These are phyloP conservation scores for Lipomyces orientalis DNA, from an alignment of 805 yeast species.

Conservation along the genomic window DNA sequence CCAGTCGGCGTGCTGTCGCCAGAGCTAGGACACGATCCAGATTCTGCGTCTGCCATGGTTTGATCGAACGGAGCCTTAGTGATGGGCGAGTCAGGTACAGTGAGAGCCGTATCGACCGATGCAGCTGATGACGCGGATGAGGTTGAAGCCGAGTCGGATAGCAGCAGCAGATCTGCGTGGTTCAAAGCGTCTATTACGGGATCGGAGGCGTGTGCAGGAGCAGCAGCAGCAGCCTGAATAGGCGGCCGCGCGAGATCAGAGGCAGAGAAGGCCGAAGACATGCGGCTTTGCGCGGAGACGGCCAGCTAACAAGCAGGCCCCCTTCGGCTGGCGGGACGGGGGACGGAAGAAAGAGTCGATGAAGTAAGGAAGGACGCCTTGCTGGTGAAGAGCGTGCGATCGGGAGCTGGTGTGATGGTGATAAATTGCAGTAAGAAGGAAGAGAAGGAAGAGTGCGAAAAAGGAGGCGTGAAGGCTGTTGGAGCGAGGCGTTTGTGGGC, in stretches of 20 bases:
- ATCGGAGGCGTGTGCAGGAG: background rate
- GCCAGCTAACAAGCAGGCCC: background rate
- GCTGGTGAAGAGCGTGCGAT: background rate
- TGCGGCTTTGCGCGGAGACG: background rate
- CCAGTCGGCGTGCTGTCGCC: conserved; percentile 5
- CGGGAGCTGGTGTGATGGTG: background rate
- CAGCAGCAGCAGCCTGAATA: background rate
- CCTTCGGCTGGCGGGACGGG: background rate
- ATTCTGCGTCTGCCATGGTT: background rate
- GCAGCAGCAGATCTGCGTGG: background rate
- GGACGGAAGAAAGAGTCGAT: background rate
- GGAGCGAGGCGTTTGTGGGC: background rate
- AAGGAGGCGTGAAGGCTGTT: background rate
- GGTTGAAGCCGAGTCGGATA: conserved; percentile 12
- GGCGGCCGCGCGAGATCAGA: conserved; percentile 4
- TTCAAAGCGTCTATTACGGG: background rate
- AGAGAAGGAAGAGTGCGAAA: background rate
- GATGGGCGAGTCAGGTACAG: conserved; percentile 1
- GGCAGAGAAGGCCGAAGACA: conserved; percentile 3
- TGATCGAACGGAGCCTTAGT: background rate
- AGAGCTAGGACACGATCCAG: background rate
- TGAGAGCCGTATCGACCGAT: background rate
- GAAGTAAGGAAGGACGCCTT: background rate
- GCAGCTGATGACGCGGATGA: conserved; percentile 10
- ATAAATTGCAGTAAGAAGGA: background rate